These are phyloP conservation scores for Puccinia horiana DNA, from an alignment of 1,284 basidiomycete genomes.

Conservation along the genomic window DNA sequence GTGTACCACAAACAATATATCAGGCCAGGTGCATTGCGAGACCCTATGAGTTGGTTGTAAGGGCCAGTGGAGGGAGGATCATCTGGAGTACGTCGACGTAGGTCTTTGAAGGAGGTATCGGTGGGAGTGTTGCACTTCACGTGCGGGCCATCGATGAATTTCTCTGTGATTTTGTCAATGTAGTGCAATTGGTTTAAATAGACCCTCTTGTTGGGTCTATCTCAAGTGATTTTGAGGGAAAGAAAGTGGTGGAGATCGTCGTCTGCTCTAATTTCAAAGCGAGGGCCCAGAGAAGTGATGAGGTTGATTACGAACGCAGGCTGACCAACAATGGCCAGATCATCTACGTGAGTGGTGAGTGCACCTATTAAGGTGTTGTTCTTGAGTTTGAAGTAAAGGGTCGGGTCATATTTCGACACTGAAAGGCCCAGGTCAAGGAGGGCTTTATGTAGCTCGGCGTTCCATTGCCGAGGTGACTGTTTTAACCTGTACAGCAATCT, in stretches of 20 bases:
- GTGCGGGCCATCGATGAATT: neutral
- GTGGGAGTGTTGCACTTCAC: neutral
- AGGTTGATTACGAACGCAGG: neutral
- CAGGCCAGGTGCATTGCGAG: constrained; percentile 3
- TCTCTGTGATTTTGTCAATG: neutral
- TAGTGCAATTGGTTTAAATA: neutral
- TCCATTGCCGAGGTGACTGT: constrained; percentile 12
- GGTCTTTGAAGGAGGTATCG: neutral
- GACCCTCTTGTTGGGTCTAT: neutral
- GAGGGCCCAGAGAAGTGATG: neutral
- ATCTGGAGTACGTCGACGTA: neutral
- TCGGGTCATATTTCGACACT: neutral
- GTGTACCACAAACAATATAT: neutral
- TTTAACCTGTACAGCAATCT: neutral
- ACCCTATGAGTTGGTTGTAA: neutral
- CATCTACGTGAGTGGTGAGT: constrained; percentile 8
- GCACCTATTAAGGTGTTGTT: neutral
- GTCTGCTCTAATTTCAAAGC: no score
- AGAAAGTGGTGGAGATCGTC: neutral
- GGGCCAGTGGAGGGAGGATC: neutral
- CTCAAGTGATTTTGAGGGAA: neutral
- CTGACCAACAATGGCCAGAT: neutral
- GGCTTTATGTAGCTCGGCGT: neutral
- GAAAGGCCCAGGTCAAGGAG: neutral
- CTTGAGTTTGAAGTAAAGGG: neutral